Evolutionary conservation across 2,329 filamentous ascomycete genomes (phyloP), one percentile per base, ranked within the genome.

Genomic region (Didymella pomorum): DNA sequence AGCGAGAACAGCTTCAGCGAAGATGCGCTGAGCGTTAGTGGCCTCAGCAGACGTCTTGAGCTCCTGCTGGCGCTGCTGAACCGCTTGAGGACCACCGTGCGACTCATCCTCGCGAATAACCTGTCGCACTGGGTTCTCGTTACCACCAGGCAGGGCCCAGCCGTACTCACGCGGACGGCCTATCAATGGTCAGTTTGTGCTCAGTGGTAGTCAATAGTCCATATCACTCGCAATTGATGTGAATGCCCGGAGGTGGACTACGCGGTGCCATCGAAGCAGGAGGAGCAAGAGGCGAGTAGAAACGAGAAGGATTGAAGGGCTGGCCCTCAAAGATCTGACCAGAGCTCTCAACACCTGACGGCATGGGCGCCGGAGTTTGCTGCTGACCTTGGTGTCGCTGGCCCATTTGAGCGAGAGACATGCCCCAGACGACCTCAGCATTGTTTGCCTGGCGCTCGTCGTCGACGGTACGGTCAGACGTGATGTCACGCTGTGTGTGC

Each of bases 61-160:
- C 11, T 18, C 26, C n/a, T n/a, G 31, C 16, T n/a, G 2, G 31
- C 31, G 31, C 9, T 52, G 16, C 18, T 29, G 21, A 9, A 28
- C 4, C 0, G 41, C 50, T n/a, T 20, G 16, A 0, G 20, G 4
- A 1, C 23, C 42, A 18, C 42, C 50, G 20, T 46, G 44, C 41
- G 41, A 52, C 9, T 29, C 29, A 11, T 52, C 41, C 29, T 52
- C 49, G 4, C 39, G 33, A 16, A 52, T 28, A 6, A 52, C 23
- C 3, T 52, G 28, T 8, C 8, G 9, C 3, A 6, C 39, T 4
- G 16, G 29, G 20, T 43, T 29, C 20, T 45, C 29, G 10, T 35
- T 14, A n/a, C 49, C 41, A n/a, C n/a, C n/a, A n/a, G n/a, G n/a
- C n/a, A 52, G 21, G 7, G 14, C 18, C 49, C 41, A 52, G 8